Evolutionary conservation across 2,329 filamentous ascomycete genomes (phyloP).

Genomic region (Pyrenochaeta sp.): DNA sequence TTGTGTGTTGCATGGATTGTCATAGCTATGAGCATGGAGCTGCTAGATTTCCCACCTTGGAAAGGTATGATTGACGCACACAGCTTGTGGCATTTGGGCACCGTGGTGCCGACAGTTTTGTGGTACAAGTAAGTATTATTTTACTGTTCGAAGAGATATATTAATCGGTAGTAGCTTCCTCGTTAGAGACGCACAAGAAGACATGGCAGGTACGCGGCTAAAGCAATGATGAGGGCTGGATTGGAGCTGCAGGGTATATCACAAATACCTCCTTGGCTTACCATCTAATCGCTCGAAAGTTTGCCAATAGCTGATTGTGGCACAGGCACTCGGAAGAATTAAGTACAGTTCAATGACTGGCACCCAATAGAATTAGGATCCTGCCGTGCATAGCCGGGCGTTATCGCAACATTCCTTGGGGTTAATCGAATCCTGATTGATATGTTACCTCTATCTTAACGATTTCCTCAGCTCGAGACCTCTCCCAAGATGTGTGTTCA

Average conservation of each 20-base stretch:
- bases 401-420: neutral
- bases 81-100: conserved; percentile 94
- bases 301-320: conserved; percentile 29
- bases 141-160: neutral
- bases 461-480: too few relatives aligned
- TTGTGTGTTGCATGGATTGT: conserved; percentile 92
- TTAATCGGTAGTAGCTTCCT: conserved; percentile 71
- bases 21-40: conserved; percentile 91
- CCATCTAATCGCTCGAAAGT: conserved; percentile 27
- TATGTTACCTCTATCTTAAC: neutral
- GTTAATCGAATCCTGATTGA: neutral
- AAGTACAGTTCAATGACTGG: neutral
- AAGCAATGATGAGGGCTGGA: conserved; percentile 64
- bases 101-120: conserved; percentile 84
- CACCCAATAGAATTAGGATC: neutral
- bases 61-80: conserved; percentile 88
- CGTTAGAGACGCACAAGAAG: conserved; percentile 83
- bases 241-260: conserved; percentile 1
- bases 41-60: conserved; percentile 91
- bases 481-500: too few relatives aligned
- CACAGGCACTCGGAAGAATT: conserved; percentile 23
- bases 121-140: conserved; percentile 86
- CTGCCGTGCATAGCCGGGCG: neutral
- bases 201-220: conserved; percentile 75
- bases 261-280: conserved; percentile 25